These are phyloP conservation scores for Xylariaceae sp. DNA, from an alignment of 2,329 filamentous ascomycete genomes.

Conservation along the genomic window DNA sequence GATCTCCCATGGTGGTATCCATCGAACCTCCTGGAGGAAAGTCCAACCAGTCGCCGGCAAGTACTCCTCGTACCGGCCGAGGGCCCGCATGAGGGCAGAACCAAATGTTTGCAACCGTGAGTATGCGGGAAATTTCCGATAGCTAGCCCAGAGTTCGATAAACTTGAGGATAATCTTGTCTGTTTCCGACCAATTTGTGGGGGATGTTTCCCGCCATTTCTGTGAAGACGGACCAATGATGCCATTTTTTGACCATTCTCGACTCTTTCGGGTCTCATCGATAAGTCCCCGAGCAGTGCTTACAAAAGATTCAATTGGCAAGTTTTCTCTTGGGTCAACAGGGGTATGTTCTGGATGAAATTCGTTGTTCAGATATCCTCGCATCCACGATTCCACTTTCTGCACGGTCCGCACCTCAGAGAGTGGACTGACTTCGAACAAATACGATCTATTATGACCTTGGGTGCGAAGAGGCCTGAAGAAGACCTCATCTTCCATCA, in stretches of 20 bases:
- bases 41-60: slow-evolving; percentile 52
- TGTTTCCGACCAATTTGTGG: slow-evolving; percentile 42
- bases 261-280: slow-evolving; percentile 47
- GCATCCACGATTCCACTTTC: slow-evolving; percentile 50
- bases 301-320: slow-evolving; percentile 39
- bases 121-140: slow-evolving; percentile 49
- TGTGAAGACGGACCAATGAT: slow-evolving; percentile 41
- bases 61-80: slow-evolving; percentile 58
- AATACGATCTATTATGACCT: slow-evolving; percentile 49
- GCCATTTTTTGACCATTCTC: slow-evolving; percentile 50
- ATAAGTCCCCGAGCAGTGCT: slow-evolving; percentile 49
- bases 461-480: slow-evolving; percentile 55
- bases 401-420: slow-evolving; percentile 52
- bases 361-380: slow-evolving; percentile 48
- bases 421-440: slow-evolving; percentile 62
- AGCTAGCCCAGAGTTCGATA: slow-evolving; percentile 65
- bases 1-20: slow-evolving; percentile 69
- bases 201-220: not conserved
- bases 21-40: slow-evolving; percentile 74
- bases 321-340: not conserved
- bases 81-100: slow-evolving; percentile 60
- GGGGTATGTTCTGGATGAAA: not conserved
- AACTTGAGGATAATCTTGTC: slow-evolving; percentile 63
- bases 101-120: slow-evolving; percentile 61
- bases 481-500: slow-evolving; percentile 58